phyloP scores from a whole-genome alignment of 2,329 filamentous ascomycete species.

The Rhytidhysteron rufulum region DNA sequence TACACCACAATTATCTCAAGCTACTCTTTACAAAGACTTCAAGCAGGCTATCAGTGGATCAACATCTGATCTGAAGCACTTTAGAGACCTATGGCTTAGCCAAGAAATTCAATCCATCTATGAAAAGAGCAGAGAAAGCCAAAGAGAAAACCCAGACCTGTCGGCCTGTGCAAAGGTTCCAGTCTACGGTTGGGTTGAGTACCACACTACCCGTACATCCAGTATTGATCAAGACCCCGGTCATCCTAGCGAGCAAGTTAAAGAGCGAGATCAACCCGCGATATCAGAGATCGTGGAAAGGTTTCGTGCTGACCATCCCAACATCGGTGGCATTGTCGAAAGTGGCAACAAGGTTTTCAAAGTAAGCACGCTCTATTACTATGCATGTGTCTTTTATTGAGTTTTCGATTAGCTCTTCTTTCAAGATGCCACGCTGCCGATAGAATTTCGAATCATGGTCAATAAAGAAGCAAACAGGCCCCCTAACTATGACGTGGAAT shows the following conservation, averaged over 20 bases:
- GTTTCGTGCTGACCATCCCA: conserved; percentile 19
- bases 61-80: conserved; percentile 33
- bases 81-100: conserved; percentile 36
- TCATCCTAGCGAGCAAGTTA: no score
- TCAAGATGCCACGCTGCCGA: conserved; percentile 16
- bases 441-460: conserved; percentile 26
- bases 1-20: conserved; percentile 14
- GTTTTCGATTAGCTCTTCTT: conserved; percentile 25
- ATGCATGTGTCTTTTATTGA: no score
- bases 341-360: conserved; percentile 21
- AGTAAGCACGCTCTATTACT: conserved; percentile 12
- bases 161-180: conserved; percentile 28
- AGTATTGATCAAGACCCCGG: no score
- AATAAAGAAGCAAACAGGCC: conserved; percentile 21
- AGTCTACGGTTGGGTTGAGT: conserved; percentile 38
- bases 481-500: conserved; percentile 26
- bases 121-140: conserved; percentile 32
- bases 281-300: conserved; percentile 19
- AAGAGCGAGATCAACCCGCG: conserved; percentile 14
- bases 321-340: conserved; percentile 23
- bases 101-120: conserved; percentile 34
- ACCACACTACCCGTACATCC: conserved; percentile 11
- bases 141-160: conserved; percentile 33
- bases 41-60: conserved; percentile 34
- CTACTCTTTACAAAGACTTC: conserved; percentile 35